Percentiles rank a stretch among this genome's conserved stretches.
Conservation (phyloP, 345 rosid genomes). For the Rhodamnia rubescens region DNA sequence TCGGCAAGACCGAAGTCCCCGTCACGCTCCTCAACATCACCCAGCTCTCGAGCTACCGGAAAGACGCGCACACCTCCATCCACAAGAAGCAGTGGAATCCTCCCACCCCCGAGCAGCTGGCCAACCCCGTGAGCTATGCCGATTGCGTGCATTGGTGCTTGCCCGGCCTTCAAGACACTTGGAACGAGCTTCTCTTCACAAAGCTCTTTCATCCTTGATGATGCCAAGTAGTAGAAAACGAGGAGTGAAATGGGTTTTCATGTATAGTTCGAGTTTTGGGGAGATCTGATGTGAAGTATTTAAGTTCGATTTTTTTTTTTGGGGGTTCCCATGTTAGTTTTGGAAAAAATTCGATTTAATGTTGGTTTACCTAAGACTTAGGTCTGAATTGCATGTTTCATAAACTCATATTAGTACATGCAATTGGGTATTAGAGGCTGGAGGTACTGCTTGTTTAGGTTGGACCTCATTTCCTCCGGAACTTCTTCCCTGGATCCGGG, state of each 20-base stretch:
- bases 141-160: conserved; percentile 99
- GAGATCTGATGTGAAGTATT: not conserved
- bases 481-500: not conserved
- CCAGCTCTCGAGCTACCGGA: conserved; percentile 61
- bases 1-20: conserved; percentile 27
- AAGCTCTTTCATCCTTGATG: not conserved
- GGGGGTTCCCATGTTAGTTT: not conserved
- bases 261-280: not conserved
- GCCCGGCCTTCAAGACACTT: conserved; percentile 86
- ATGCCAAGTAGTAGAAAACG: not conserved
- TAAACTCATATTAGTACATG: not conserved
- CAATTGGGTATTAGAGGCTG: not conserved
- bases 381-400: not conserved
- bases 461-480: not conserved
- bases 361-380: not conserved
- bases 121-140: conserved; percentile 70
- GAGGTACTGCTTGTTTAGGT: not conserved
- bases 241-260: not conserved
- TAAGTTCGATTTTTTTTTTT: not conserved
- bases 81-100: conserved; percentile 78
- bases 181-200: conserved; percentile 82
- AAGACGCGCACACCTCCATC: conserved; percentile 87
- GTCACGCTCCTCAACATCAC: conserved; percentile 71
- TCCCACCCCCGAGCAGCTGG: conserved; percentile 63
- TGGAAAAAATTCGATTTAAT: not conserved